These are phyloP conservation scores for Hyphodiscus hymeniophilus DNA, from an alignment of 495 filamentous ascomycete species.

Conservation along the genomic window DNA sequence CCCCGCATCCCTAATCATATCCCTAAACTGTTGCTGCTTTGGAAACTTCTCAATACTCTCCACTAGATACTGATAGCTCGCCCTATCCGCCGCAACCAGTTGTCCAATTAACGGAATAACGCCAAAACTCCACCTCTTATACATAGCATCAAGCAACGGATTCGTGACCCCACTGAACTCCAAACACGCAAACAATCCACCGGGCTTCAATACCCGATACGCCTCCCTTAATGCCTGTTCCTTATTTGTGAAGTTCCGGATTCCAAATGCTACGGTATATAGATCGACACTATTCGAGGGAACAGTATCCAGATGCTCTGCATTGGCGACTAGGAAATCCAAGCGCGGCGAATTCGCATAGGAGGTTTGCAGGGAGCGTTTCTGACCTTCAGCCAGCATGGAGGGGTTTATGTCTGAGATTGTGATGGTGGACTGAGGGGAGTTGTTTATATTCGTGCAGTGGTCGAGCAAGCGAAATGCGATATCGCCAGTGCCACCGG, in stretches of 20 bases:
- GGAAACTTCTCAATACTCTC: conserved; percentile 97
- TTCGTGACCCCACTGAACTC: conserved; percentile 85
- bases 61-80: conserved; percentile 96
- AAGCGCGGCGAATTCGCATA: conserved; percentile 48
- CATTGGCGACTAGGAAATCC: conserved; percentile 83
- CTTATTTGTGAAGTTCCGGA: conserved; percentile 92
- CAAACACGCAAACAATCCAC: conserved; percentile 92
- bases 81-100: conserved; percentile 85
- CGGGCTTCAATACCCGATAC: conserved; percentile 81
- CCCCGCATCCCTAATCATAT: conserved; percentile 83
- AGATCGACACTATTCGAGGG: conserved; percentile 64
- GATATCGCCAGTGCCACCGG: conserved; percentile 95
- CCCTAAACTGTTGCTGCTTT: conserved; percentile 69
- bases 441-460: conserved; percentile 71
- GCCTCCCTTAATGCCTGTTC: conserved; percentile 71
- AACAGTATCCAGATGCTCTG: conserved; percentile 62
- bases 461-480: conserved; percentile 95
- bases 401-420: conserved; percentile 92
- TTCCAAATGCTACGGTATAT: conserved; percentile 97
- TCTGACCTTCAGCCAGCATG: conserved; percentile 83
- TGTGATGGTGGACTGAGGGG: conserved; percentile 69
- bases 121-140: conserved; percentile 92
- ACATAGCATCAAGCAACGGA: conserved; percentile 68
- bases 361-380: conserved; percentile 54
- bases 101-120: conserved; percentile 94